Conservation (phyloP, 2,329 filamentous ascomycete genomes). For the Xylariaceae sp. region DNA sequence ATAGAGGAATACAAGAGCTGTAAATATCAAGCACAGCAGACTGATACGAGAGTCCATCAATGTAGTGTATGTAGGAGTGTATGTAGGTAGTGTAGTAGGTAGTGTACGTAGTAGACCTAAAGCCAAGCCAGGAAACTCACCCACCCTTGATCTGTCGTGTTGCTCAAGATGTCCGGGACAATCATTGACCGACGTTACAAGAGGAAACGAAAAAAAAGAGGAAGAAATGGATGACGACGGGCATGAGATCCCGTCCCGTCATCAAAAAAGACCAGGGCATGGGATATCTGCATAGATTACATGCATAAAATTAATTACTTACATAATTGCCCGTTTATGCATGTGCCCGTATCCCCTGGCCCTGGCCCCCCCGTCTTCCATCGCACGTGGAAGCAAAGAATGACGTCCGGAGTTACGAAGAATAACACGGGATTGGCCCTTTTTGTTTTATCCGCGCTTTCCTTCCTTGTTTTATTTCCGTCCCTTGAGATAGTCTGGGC, state of each 20-base stretch:
- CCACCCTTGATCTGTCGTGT: not conserved
- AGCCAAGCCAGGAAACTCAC: not conserved
- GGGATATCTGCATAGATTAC: not conserved
- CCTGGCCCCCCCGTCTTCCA: not conserved
- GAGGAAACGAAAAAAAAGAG: not conserved
- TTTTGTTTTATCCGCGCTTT: not conserved
- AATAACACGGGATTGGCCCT: not conserved
- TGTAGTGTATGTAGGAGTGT: too few relatives aligned
- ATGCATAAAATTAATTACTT: not conserved
- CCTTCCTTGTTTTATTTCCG: too few relatives aligned
- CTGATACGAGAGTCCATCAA: not conserved
- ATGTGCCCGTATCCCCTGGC: not conserved
- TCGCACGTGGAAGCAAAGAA: not conserved
- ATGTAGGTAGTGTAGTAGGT: too few relatives aligned
- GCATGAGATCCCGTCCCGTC: slow-evolving; percentile 1
- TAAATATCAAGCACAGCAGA: not conserved
- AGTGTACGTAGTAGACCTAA: too few relatives aligned
- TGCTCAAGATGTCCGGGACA: not conserved
- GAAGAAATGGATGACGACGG: too few relatives aligned
- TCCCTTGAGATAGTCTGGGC: too few relatives aligned
- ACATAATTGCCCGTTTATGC: not conserved
- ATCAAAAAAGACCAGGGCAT: not conserved
- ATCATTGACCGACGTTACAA: slow-evolving; percentile 10
- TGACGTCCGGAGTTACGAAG: not conserved
- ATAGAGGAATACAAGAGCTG: not conserved